phyloP scores from a whole-genome alignment of 2,329 filamentous ascomycete species.

The Fusarium sp. region DNA sequence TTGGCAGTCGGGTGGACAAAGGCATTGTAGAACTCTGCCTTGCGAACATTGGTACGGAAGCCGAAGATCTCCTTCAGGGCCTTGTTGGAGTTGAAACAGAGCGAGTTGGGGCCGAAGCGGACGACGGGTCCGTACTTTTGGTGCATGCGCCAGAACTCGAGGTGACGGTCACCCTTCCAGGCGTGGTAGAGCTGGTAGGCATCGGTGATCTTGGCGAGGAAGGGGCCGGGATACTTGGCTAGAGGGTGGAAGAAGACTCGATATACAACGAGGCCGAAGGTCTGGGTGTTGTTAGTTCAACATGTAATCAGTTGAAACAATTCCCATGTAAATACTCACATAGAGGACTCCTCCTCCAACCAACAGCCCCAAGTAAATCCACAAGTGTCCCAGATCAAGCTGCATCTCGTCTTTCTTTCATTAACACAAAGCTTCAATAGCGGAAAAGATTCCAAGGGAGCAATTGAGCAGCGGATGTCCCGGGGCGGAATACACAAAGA shows the following conservation, averaged over 20 bases:
- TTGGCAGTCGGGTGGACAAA: slow-evolving; percentile 79
- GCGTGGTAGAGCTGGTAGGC: slow-evolving; percentile 78
- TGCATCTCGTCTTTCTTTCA: slow-evolving; percentile 40
- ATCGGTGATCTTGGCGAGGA: slow-evolving; percentile 73
- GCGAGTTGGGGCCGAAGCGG: slow-evolving; percentile 81
- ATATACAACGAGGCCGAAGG: slow-evolving; percentile 61
- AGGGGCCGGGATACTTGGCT: slow-evolving; percentile 73
- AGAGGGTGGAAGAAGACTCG: slow-evolving; percentile 73
- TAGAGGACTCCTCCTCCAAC: slow-evolving; percentile 53
- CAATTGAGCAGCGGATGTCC: slow-evolving; percentile 12
- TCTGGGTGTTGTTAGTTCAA: slow-evolving; percentile 45
- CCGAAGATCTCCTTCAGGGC: slow-evolving; percentile 77
- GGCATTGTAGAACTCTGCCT: slow-evolving; percentile 79
- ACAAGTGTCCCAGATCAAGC: slow-evolving; percentile 50
- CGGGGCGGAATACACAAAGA: not conserved
- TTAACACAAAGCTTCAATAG: not conserved
- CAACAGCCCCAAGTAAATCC: slow-evolving; percentile 55
- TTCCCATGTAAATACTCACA: slow-evolving; percentile 50
- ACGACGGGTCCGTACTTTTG: slow-evolving; percentile 78
- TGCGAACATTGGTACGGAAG: slow-evolving; percentile 72
- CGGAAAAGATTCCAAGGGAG: not conserved
- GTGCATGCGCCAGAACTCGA: slow-evolving; percentile 79
- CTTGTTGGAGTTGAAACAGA: slow-evolving; percentile 80
- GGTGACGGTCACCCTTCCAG: slow-evolving; percentile 79
- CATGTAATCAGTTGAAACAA: not conserved